A percentile compares a stretch with the other conserved stretches of the same genome.
Conservation (phyloP, 192 early-diverging fungal species). For the Umbelopsis isabellina region DNA sequence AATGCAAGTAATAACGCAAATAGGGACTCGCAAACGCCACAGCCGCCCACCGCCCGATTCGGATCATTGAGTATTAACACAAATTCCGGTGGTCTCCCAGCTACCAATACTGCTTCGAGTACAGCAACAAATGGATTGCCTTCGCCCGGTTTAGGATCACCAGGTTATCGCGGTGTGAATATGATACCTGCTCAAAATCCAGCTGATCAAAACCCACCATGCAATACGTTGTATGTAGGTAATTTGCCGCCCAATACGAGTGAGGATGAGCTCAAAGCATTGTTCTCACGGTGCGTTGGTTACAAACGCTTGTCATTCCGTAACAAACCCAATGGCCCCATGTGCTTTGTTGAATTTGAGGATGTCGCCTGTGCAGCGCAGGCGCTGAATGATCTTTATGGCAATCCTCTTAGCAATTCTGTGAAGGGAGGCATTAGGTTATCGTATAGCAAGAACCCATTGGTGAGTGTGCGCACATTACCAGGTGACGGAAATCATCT, state of each 20-base stretch:
- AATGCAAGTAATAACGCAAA: slow-evolving; percentile 12
- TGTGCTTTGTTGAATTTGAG: slow-evolving; percentile 99
- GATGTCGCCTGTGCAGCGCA: slow-evolving; percentile 90
- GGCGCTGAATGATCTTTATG: slow-evolving; percentile 87
- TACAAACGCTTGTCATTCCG: slow-evolving; percentile 92
- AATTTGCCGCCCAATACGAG: slow-evolving; percentile 91
- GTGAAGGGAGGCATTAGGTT: slow-evolving; percentile 94
- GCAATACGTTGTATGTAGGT: slow-evolving; percentile 99
- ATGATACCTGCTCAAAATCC: slow-evolving; percentile 57
- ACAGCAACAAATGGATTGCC: slow-evolving; percentile 30
- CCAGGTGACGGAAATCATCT: not conserved
- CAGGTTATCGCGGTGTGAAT: slow-evolving; percentile 78
- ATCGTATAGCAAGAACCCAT: slow-evolving; percentile 95
- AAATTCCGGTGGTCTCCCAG: slow-evolving; percentile 32
- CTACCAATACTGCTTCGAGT: slow-evolving; percentile 40
- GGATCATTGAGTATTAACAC: slow-evolving; percentile 49
- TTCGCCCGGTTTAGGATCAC: slow-evolving; percentile 15
- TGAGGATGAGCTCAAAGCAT: slow-evolving; percentile 84
- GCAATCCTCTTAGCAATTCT: slow-evolving; percentile 81
- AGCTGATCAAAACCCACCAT: slow-evolving; percentile 96
- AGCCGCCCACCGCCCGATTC: slow-evolving; percentile 39
- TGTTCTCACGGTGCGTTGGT: slow-evolving; percentile 84
- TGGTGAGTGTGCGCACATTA: slow-evolving; percentile 32
- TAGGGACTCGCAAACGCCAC: slow-evolving; percentile 4
- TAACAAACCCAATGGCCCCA: slow-evolving; percentile 92